Base-by-base conservation (phyloP, 2,329 filamentous ascomycete genomes). In the Tolypocladium guangdongense region DNA sequence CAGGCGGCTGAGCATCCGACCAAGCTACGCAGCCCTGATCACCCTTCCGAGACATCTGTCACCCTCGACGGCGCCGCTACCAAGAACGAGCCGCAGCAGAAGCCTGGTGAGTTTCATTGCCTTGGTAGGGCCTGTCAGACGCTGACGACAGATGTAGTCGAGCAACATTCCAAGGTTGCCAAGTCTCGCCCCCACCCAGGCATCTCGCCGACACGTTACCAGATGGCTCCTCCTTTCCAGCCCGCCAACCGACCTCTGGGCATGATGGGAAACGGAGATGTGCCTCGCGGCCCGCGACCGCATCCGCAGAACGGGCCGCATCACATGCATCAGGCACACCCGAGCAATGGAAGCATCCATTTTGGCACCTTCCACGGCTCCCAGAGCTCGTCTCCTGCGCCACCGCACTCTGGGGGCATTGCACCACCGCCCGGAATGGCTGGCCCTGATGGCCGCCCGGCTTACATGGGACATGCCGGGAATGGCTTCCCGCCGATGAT, bases 341-440 rank as follows among this genome's bases (percentile, higher is more conserved):
- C 73, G 16, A 83, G 77, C 63, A 76, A 76, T 55, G 73, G 77
- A 38, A 82, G 75, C 62, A 68, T 83, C 51, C 73, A 82, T 56
- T 83, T 84, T 60, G 78, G 78, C 36, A 71, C 71, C 7, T 77
- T 79, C 56, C 68, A 74, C 35, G 76, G 74, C 20, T 84, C 82
- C 14, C 77, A 78, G 60, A 76, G 73, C 52, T 78, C 81, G 1
- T 84, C 82, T 6, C 82, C 82, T 1, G 78, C 71, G 22, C 74
- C 74, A 43, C 78, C 78, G 51, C 71, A 67, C 47, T 74, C 74
- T 16, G 72, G 70, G 36, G 72, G 70, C 52, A 74, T 76, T 51
- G 73, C 74, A 47, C 74, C 74, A 49, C 77, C 77, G 41, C 75
- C 78, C n/a, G 71, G 72, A 8, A 70, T 75, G 58, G 59, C 69